Percentiles rank a stretch among this genome's conserved stretches.
Conservation (phyloP, 129 eudicot species). For the Kitagawia praeruptora region DNA sequence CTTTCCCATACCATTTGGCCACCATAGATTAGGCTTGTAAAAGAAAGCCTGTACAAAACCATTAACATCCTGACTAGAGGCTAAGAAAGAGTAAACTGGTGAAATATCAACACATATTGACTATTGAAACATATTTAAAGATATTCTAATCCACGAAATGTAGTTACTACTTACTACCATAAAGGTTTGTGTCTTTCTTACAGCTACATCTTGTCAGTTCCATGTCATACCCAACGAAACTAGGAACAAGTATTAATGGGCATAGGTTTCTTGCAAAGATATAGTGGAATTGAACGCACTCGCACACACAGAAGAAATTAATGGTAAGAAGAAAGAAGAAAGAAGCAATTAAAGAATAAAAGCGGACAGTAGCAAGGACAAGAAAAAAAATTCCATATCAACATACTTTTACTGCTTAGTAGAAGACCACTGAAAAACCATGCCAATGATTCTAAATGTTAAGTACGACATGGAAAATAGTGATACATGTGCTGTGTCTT, state of each 20-base stretch:
- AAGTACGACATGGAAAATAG: background rate
- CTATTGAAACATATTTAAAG: background rate
- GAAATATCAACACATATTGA: background rate
- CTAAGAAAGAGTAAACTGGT: background rate
- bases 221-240: background rate
- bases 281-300: background rate
- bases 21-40: conserved; percentile 93
- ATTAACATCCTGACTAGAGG: conserved; percentile 11
- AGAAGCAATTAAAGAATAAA: background rate
- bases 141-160: background rate
- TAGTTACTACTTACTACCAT: background rate
- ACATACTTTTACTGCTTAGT: background rate
- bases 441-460: background rate
- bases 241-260: background rate
- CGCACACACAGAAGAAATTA: background rate
- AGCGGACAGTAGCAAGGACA: background rate
- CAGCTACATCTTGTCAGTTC: background rate
- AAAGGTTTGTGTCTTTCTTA: background rate
- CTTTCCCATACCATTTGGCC: conserved; percentile 99
- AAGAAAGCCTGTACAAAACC: conserved; percentile 58
- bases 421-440: background rate
- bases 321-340: background rate
- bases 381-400: background rate
- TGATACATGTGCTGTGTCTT: background rate
- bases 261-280: background rate